Base-by-base conservation (phyloP, 768 basidiomycete species). In the Leucocoprinus leucothites region DNA sequence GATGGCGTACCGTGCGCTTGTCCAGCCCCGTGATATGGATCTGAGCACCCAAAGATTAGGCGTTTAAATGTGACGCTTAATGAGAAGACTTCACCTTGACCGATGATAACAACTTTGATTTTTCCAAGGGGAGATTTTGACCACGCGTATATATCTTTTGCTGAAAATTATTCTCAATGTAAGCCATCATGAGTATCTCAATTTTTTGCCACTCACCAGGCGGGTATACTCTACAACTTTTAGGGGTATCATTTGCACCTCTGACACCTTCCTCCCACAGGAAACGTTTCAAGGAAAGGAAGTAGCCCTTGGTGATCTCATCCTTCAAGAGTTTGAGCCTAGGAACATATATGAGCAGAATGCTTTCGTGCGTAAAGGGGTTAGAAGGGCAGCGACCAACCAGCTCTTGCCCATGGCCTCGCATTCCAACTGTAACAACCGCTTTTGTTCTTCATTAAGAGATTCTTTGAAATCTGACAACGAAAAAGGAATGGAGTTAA, bases 101-200 rank as follows among this genome's bases (percentile, higher is more conserved):
- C 89, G 51, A 98, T 79, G 56, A 97, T 92, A 47, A 97, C 92
- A 24, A 94, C 89, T 65, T 84, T 86, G 58, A 98, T 84, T 58
- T 85, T 83, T 11, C 89, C 87, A 14, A 97, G 73, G 2, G 92
- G 91, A 25, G 92, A 94, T 53, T 87, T 81, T 2, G 91, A 91
- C 94, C 94, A 98, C 11, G 91, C 79, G 67, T 97, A 97, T 53
- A 97, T 89, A 64, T 96, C 83, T 59, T 78, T 75, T 13, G 93
- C 94, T 62, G n/a, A 24, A 16, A 35, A 31, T 38, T 36, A 40
- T 40, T n/a, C 21, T 34, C 25, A 52, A 9, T 31, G 19, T 22
- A 18, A n/a, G n/a, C 31, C 25, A n/a, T n/a, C 3, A 28, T 3
- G n/a, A 31, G 13, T 24, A 22, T n/a, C n/a, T 28, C 38, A 47